Percentiles rank a stretch among this genome's conserved stretches.
These are phyloP conservation scores for Pestalotiopsis sp. DNA, from an alignment of 2,329 filamentous ascomycete species.

Conservation along the genomic window DNA sequence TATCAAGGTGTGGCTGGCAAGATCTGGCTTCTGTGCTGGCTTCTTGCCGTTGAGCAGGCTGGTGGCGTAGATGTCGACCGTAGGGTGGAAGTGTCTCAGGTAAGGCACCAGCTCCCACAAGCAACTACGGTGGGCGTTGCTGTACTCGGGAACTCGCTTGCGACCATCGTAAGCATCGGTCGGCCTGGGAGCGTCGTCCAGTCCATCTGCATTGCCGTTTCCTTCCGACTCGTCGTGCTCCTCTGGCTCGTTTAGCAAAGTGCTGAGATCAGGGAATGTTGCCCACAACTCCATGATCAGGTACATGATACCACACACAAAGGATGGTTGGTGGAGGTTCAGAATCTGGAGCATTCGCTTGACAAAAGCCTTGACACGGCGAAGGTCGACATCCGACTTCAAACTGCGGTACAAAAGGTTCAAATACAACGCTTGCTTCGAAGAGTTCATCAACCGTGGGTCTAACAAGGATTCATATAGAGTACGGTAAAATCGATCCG, in stretches of 20 bases:
- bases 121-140: conserved; percentile 90
- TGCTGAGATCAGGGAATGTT: conserved; percentile 78
- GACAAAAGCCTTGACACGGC: conserved; percentile 92
- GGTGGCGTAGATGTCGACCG: conserved; percentile 81
- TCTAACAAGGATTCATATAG: conserved; percentile 95
- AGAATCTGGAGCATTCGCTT: conserved; percentile 90
- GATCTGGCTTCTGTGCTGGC: conserved; percentile 84
- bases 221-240: conserved; percentile 73
- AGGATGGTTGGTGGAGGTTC: conserved; percentile 87
- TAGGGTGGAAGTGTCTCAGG: conserved; percentile 86
- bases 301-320: conserved; percentile 91
- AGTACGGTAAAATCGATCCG: conserved; percentile 92
- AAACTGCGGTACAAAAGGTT: conserved; percentile 88
- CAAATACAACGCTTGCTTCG: conserved; percentile 93
- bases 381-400: conserved; percentile 87
- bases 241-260: conserved; percentile 80
- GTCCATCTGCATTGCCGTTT: conserved; percentile 24
- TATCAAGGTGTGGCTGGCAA: conserved; percentile 87
- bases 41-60: conserved; percentile 70
- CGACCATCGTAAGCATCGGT: conserved; percentile 73
- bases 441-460: conserved; percentile 83
- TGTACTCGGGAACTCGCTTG: conserved; percentile 89
- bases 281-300: conserved; percentile 79
- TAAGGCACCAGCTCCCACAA: conserved; percentile 91
- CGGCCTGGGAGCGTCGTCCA: conserved; percentile 25